These are phyloP conservation scores for Daldinia concentrica DNA, from an alignment of 495 filamentous ascomycete species.

Conservation along the genomic window DNA sequence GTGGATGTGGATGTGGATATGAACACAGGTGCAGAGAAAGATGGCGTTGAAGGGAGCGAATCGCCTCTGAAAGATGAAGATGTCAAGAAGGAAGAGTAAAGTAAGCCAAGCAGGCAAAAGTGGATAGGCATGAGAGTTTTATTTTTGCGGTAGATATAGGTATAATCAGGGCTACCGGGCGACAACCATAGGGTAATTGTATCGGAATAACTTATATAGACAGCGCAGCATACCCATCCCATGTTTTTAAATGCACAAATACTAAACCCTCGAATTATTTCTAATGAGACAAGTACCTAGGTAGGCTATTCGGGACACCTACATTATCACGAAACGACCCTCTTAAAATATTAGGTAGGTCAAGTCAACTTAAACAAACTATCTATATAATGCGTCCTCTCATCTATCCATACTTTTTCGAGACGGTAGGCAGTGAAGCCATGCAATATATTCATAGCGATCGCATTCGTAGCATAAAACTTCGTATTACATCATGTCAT, in stretches of 20 bases:
- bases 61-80: constrained; percentile 43
- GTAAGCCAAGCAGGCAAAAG: background rate
- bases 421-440: background rate
- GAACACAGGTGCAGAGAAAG: background rate
- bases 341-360: background rate
- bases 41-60: constrained; percentile 9
- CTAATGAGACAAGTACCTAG: too few relatives aligned
- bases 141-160: background rate
- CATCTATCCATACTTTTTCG: too few relatives aligned
- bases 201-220: background rate
- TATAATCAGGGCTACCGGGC: background rate
- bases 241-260: background rate
- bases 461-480: constrained; percentile 12
- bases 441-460: constrained; percentile 9
- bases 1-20: background rate
- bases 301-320: too few relatives aligned
- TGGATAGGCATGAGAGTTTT: background rate
- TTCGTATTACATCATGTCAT: background rate
- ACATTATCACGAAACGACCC: too few relatives aligned
- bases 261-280: background rate
- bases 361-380: background rate
- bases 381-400: background rate
- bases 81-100: constrained; percentile 45
- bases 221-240: background rate
- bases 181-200: background rate